Evolutionary conservation across 2,329 filamentous ascomycete species (phyloP).

Genomic region (Colletotrichum lupini): DNA sequence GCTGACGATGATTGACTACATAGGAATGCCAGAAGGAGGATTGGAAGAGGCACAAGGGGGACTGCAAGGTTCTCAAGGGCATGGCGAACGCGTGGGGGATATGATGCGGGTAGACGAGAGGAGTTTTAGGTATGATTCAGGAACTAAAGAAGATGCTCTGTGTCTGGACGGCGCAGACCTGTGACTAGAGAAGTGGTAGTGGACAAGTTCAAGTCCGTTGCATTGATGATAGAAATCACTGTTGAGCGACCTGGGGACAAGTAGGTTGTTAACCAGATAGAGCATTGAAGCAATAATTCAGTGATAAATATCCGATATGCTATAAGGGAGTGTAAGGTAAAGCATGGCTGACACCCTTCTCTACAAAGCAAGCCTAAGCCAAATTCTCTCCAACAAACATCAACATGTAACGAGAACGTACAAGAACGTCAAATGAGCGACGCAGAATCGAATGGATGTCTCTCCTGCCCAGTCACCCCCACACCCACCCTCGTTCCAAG

Average conservation of each 20-base stretch:
- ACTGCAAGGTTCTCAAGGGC: constrained; percentile 55
- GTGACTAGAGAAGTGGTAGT: background rate
- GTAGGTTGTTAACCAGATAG: background rate
- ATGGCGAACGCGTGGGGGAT: constrained; percentile 50
- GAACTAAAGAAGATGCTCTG: background rate
- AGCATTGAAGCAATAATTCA: background rate
- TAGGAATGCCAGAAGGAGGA: constrained; percentile 56
- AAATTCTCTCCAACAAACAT: background rate
- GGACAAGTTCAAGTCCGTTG: no score
- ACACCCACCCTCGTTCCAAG: background rate
- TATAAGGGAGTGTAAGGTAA: background rate
- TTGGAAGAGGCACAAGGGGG: constrained; percentile 56
- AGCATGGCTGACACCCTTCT: background rate
- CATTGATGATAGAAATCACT: background rate
- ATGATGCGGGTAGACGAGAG: background rate
- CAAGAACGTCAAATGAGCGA: background rate
- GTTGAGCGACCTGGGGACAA: background rate
- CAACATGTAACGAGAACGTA: background rate
- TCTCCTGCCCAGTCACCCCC: background rate
- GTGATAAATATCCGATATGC: background rate
- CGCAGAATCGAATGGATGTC: background rate
- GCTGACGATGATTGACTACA: background rate
- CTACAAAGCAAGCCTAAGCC: background rate
- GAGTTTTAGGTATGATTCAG: background rate
- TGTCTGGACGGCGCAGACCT: background rate